Percentiles rank a stretch among this genome's conserved stretches.
Evolutionary conservation across 2,329 filamentous ascomycete genomes (phyloP).

Genomic region (Gnomoniopsis smithogilvyi): DNA sequence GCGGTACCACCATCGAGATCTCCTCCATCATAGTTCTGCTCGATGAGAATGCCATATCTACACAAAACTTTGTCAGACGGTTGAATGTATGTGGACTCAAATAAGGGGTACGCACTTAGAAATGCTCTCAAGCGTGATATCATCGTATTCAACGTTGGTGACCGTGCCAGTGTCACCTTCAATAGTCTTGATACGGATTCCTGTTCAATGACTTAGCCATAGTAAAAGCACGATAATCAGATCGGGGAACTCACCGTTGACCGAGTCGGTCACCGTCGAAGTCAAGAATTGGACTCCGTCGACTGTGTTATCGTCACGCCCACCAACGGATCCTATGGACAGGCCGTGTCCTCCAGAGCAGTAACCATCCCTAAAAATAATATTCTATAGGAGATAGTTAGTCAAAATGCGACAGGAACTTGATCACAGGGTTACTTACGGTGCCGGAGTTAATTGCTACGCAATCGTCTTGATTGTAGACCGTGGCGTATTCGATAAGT

Average conservation of each 20-base stretch:
- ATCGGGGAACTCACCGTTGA: slow-evolving; percentile 37
- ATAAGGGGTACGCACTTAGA: slow-evolving; percentile 7
- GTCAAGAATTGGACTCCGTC: slow-evolving; percentile 46
- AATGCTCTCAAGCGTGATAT: slow-evolving; percentile 14
- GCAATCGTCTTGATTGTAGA: slow-evolving; percentile 62
- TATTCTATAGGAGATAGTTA: slow-evolving; percentile 28
- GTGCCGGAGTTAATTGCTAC: slow-evolving; percentile 54
- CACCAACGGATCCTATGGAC: slow-evolving; percentile 42
- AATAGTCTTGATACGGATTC: slow-evolving; percentile 46
- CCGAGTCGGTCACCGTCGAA: slow-evolving; percentile 46
- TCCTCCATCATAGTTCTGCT: slow-evolving; percentile 36
- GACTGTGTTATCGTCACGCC: slow-evolving; percentile 49
- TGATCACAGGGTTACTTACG: neutral
- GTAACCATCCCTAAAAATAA: slow-evolving; percentile 42
- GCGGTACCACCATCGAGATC: slow-evolving; percentile 40
- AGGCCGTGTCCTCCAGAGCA: slow-evolving; percentile 44
- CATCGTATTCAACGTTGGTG: slow-evolving; percentile 29
- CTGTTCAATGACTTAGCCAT: neutral
- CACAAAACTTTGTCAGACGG: neutral
- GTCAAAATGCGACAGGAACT: neutral
- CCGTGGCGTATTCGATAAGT: slow-evolving; percentile 47
- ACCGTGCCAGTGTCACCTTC: slow-evolving; percentile 42
- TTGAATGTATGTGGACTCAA: neutral
- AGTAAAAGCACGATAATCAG: neutral
- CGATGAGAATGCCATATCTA: slow-evolving; percentile 36